Conservation (phyloP, 805 yeast species). For the Metschnikowia similis region DNA sequence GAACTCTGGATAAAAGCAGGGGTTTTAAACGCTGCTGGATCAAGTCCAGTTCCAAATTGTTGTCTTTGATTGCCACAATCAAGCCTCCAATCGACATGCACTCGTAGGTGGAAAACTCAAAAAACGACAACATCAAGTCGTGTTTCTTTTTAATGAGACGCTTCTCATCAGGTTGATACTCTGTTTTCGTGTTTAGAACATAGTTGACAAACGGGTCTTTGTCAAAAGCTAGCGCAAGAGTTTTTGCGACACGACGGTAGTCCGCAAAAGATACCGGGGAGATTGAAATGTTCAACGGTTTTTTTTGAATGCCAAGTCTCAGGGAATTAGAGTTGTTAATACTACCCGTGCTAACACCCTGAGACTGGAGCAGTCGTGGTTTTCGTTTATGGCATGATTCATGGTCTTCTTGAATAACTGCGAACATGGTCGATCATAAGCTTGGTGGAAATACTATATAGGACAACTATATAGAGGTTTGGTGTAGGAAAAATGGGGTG, state of each 20-base stretch:
- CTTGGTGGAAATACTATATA: constrained; percentile 1
- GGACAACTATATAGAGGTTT: neutral
- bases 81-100: constrained; percentile 47
- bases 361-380: constrained; percentile 40
- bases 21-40: constrained; percentile 22
- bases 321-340: constrained; percentile 19
- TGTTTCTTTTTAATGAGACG: constrained; percentile 29
- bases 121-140: constrained; percentile 45
- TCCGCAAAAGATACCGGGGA: constrained; percentile 28
- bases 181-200: constrained; percentile 34
- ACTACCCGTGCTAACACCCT: constrained; percentile 23
- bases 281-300: constrained; percentile 13
- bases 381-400: constrained; percentile 27
- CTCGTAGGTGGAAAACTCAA: constrained; percentile 51
- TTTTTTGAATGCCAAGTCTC: constrained; percentile 20
- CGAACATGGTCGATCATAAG: constrained; percentile 19
- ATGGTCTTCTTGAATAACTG: constrained; percentile 30
- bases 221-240: constrained; percentile 49
- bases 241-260: constrained; percentile 52
- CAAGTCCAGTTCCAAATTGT: constrained; percentile 36
- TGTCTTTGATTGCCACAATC: constrained; percentile 48
- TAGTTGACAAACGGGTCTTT: constrained; percentile 53
- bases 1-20: constrained; percentile 29
- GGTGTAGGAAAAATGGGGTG: neutral
- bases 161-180: constrained; percentile 11